phyloP scores from a whole-genome alignment of 2,329 filamentous ascomycete species.

The Penicillium vulpinum region DNA sequence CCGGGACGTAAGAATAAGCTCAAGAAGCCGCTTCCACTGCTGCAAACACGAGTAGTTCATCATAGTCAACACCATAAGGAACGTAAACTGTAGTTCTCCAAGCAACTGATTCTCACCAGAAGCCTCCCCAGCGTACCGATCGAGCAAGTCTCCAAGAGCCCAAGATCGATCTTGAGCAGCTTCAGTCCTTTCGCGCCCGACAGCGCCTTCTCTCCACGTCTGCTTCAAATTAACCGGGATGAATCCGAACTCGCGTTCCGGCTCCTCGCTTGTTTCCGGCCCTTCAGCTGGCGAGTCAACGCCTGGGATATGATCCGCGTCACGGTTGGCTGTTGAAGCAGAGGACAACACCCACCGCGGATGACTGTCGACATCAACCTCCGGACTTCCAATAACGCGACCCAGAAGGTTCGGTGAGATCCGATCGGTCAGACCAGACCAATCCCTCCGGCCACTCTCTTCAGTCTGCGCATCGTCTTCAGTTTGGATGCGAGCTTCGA shows the following conservation, averaged over 20 bases:
- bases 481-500: slow-evolving; percentile 10
- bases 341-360: slow-evolving; percentile 58
- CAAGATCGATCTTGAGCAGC: slow-evolving; percentile 63
- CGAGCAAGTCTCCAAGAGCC: slow-evolving; percentile 57
- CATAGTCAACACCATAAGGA: slow-evolving; percentile 62
- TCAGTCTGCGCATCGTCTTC: slow-evolving; percentile 30
- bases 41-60: slow-evolving; percentile 67
- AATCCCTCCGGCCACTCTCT: slow-evolving; percentile 52
- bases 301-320: slow-evolving; percentile 62
- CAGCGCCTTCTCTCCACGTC: slow-evolving; percentile 63
- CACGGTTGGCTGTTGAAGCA: slow-evolving; percentile 56
- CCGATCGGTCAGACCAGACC: slow-evolving; percentile 53
- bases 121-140: slow-evolving; percentile 29
- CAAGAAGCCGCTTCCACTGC: slow-evolving; percentile 63
- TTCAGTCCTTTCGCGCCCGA: slow-evolving; percentile 62
- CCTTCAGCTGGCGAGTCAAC: slow-evolving; percentile 37
- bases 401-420: slow-evolving; percentile 53
- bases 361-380: slow-evolving; percentile 40
- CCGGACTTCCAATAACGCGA: slow-evolving; percentile 49
- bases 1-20: slow-evolving; percentile 58
- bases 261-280: slow-evolving; percentile 30
- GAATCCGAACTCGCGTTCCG: slow-evolving; percentile 54
- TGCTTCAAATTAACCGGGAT: slow-evolving; percentile 61
- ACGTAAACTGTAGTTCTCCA: slow-evolving; percentile 63
- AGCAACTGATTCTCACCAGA: slow-evolving; percentile 46